Percentiles rank a stretch among this genome's conserved stretches.
Evolutionary conservation across 2,329 filamentous ascomycete species (phyloP).

Genomic region (Pleomassaria siparia): DNA sequence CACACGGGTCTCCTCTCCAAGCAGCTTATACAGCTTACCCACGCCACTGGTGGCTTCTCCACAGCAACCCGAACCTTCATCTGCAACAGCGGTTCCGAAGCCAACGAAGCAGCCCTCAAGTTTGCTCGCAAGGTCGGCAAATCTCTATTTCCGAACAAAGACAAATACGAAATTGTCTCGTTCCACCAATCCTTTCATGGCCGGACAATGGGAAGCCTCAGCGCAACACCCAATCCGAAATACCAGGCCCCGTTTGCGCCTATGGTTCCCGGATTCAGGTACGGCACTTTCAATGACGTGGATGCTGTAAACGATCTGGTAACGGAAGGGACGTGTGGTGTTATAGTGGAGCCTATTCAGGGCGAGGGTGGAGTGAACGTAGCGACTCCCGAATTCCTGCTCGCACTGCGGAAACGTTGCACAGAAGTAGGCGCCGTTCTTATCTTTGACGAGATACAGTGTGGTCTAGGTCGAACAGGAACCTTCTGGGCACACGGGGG

Average conservation of each 20-base stretch:
- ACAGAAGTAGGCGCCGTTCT: slow-evolving; percentile 84
- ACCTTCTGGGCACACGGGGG: slow-evolving; percentile 83
- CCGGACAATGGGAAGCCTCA: slow-evolving; percentile 90
- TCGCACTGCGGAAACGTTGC: slow-evolving; percentile 80
- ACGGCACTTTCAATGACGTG: slow-evolving; percentile 84
- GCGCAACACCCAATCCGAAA: slow-evolving; percentile 96
- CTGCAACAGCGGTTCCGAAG: slow-evolving; percentile 95
- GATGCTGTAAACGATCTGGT: slow-evolving; percentile 70
- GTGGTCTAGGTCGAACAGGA: slow-evolving; percentile 84
- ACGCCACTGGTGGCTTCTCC: slow-evolving; percentile 78
- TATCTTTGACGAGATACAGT: slow-evolving; percentile 97
- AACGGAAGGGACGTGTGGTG: slow-evolving; percentile 84
- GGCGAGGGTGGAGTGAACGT: slow-evolving; percentile 92
- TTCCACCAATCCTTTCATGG: slow-evolving; percentile 95
- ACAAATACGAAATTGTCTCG: slow-evolving; percentile 82
- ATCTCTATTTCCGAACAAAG: slow-evolving; percentile 66
- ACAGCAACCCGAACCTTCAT: slow-evolving; percentile 81
- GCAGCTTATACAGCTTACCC: slow-evolving; percentile 78
- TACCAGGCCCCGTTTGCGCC: slow-evolving; percentile 94
- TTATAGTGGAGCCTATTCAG: slow-evolving; percentile 96
- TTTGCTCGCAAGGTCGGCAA: slow-evolving; percentile 93
- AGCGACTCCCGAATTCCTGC: slow-evolving; percentile 79
- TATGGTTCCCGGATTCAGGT: slow-evolving; percentile 91
- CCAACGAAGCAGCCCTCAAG: slow-evolving; percentile 97
- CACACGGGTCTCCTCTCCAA: slow-evolving; percentile 92